Evolutionary conservation across 306 rosid species (phyloP).

Genomic region (Senna tora): DNA sequence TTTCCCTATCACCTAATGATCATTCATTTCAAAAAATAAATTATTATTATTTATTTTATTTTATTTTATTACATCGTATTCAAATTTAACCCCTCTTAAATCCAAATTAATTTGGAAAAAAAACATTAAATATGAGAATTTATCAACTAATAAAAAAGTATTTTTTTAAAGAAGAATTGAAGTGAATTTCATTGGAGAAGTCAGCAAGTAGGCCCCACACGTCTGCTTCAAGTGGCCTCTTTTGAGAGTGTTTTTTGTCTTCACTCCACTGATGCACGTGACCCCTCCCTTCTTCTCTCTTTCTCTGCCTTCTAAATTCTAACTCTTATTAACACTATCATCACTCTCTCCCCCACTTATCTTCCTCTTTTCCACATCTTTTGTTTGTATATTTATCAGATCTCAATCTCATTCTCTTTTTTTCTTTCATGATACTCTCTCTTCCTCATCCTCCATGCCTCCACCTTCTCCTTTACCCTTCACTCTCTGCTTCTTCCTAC

Average conservation of each 20-base stretch:
- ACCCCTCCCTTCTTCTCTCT: slow-evolving; percentile 15
- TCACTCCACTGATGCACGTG: slow-evolving; percentile 59
- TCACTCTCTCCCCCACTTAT: slow-evolving; percentile 12
- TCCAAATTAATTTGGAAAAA: no score
- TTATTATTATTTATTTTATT: no score
- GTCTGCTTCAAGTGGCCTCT: slow-evolving; percentile 3
- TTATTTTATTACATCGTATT: no score
- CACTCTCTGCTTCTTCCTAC: slow-evolving; percentile 25
- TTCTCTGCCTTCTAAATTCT: slow-evolving; percentile 30
- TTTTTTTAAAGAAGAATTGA: background rate
- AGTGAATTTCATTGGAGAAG: background rate
- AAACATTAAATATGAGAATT: no score
- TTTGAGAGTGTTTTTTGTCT: slow-evolving; percentile 39
- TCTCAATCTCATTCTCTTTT: slow-evolving; percentile 21
- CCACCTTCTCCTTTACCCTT: background rate
- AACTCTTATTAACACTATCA: no score
- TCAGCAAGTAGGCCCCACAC: slow-evolving; percentile 20
- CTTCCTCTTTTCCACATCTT: background rate
- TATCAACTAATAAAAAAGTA: background rate
- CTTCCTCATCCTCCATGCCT: slow-evolving; percentile 43
- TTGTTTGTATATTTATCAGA: slow-evolving; percentile 24
- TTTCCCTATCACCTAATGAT: no score
- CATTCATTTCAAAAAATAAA: no score
- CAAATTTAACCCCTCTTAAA: no score
- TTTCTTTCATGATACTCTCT: slow-evolving; percentile 26